A percentile compares a stretch with the other conserved stretches of the same genome.
These are phyloP conservation scores for Haplosporangium sp. DNA, from an alignment of 371 early-diverging fungal species.

Conservation along the genomic window DNA sequence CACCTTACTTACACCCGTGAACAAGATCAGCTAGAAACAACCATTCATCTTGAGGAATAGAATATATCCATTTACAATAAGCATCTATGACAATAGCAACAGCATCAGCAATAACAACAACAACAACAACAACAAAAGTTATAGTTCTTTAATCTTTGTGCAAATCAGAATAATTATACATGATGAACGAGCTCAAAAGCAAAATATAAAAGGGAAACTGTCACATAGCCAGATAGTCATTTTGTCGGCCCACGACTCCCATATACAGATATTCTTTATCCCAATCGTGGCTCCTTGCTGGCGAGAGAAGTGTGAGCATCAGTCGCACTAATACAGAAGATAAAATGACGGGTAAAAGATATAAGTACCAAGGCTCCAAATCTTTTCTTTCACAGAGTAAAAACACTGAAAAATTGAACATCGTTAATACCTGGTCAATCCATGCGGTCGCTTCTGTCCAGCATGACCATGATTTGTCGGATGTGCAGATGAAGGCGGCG, in stretches of 20 bases:
- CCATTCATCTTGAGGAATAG: no score
- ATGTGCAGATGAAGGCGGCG: neutral
- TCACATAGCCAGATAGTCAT: neutral
- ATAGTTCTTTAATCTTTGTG: no score
- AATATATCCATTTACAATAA: no score
- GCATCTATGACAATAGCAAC: no score
- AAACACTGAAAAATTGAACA: no score
- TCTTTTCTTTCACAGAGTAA: no score
- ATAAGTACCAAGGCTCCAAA: neutral
- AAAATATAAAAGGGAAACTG: no score
- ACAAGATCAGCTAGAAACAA: conserved; percentile 7
- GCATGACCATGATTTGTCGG: conserved; percentile 7
- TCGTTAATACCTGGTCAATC: neutral
- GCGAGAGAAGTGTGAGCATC: conserved; percentile 6
- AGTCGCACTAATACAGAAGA: neutral
- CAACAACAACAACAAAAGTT: no score
- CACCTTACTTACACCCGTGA: conserved; percentile 40
- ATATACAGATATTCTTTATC: neutral
- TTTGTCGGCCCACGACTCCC: neutral
- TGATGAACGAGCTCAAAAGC: no score
- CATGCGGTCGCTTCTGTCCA: conserved; percentile 31
- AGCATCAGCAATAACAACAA: no score
- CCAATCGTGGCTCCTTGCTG: conserved; percentile 30
- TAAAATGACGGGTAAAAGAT: neutral
- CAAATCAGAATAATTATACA: no score